Base-by-base conservation (phyloP, 768 basidiomycete genomes). In the Pisolithus marmoratus region DNA sequence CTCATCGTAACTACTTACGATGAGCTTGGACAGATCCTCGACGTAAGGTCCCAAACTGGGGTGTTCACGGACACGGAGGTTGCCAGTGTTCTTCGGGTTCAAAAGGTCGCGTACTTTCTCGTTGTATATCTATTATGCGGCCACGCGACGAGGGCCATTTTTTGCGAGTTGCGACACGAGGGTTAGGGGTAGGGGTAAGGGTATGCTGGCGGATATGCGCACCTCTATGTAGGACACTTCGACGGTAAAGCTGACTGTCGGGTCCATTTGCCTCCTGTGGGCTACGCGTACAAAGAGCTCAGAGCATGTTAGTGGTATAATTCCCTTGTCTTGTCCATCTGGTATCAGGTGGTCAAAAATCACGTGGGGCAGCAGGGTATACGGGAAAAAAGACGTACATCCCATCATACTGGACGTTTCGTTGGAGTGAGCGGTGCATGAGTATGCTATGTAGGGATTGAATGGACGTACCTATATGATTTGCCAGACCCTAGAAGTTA, bases 211-310 rank as follows among this genome's bases (percentile, higher is more conserved):
- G 38, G 8, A 34, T 15, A 42, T n/a, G 63, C 74, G 48, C 49
- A 88, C 88, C 79, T 95, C 94, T 55, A 96, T 96, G 65, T 96
- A 97, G 5, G 94, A 96, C n/a, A 96, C 94, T 72, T 98, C 95
- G 38, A 99, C 94, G 2, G 89, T 87, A 62, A 93, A 95, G 52
- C 74, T 82, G 54, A 93, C 59, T 59, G 85, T 84, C 9, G 83
- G 67, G 62, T 94, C 89, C 47, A 62, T 66, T 2, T 75, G 73
- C 58, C 72, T 82, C 68, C 87, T 84, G 29, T 76, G 63, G 42
- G 76, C 79, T 45, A 94, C 90, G 49, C 94, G 85, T 57, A 81
- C 75, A 69, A 99, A 99, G 27, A 99, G 76, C 66, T 96, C 94
- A 46, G 81, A 84, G 61, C 95, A 98, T 43, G 94, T 96, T 41